Percentiles rank a stretch among this genome's conserved stretches.
Conservation (phyloP, 2,329 filamentous ascomycete genomes). For the Sarocladium kiliense region DNA sequence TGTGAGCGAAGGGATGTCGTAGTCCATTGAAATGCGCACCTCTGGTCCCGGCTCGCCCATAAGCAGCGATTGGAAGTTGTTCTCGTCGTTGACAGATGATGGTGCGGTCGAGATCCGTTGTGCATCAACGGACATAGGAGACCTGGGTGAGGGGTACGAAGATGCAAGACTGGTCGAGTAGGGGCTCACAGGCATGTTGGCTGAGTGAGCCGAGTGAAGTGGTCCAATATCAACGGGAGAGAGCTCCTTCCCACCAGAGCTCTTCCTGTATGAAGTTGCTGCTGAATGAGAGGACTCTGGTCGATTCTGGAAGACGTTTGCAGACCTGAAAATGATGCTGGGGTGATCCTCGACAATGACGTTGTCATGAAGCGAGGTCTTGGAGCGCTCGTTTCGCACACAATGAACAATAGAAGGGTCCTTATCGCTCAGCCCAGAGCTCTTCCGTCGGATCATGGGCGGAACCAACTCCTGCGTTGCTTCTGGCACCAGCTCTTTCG, state of each 20-base stretch:
- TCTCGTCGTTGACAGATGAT: constrained; percentile 68
- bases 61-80: constrained; percentile 63
- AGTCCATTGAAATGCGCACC: constrained; percentile 62
- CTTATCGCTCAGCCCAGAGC: constrained; percentile 38
- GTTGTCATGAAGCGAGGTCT: constrained; percentile 46
- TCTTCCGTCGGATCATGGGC: constrained; percentile 34
- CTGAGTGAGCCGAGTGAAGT: constrained; percentile 37
- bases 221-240: constrained; percentile 46
- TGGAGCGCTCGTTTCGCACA: constrained; percentile 43
- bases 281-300: constrained; percentile 33
- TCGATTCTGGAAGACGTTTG: constrained; percentile 26
- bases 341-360: constrained; percentile 43
- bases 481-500: constrained; percentile 18
- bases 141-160: constrained; percentile 65
- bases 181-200: constrained; percentile 53
- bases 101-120: constrained; percentile 70
- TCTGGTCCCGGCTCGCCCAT: constrained; percentile 72
- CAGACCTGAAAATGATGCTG: constrained; percentile 33
- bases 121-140: constrained; percentile 64
- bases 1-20: constrained; percentile 66
- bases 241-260: constrained; percentile 38
- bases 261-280: constrained; percentile 39
- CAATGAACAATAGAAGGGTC: constrained; percentile 21
- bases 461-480: constrained; percentile 15
- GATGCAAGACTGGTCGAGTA: constrained; percentile 60